These are phyloP conservation scores for Daldinia sp. DNA, from an alignment of 2,329 filamentous ascomycete species.

Conservation along the genomic window DNA sequence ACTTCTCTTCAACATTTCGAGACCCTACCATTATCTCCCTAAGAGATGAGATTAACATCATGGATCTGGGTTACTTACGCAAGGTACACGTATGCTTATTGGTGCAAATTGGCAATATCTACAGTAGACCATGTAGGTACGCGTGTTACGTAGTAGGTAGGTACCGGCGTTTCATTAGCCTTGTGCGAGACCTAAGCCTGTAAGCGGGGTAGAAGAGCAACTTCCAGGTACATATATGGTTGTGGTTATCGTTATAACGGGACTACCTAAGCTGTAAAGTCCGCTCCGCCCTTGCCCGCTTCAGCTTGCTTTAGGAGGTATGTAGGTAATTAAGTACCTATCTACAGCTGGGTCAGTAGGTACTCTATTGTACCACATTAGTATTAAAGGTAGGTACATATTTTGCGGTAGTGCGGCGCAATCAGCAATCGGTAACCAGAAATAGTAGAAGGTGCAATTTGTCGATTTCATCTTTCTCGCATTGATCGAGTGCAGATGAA, in stretches of 20 bases:
- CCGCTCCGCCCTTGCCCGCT: background rate
- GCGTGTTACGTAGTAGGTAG: no score
- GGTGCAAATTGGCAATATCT: background rate
- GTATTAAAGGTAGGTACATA: no score
- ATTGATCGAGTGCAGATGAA: conserved; percentile 24
- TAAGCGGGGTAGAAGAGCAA: background rate
- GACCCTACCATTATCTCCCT: no score
- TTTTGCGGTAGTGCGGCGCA: conserved; percentile 17
- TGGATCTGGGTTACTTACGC: background rate
- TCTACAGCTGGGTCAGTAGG: conserved; percentile 1
- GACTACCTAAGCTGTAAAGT: background rate
- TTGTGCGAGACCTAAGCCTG: background rate
- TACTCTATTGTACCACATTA: background rate
- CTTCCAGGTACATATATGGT: background rate
- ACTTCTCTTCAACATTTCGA: background rate
- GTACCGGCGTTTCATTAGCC: background rate
- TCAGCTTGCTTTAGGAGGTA: background rate
- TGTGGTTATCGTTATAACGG: background rate
- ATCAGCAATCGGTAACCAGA: conserved; percentile 17
- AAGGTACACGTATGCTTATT: background rate
- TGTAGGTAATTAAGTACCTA: background rate
- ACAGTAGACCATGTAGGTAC: background rate
- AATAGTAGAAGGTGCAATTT: conserved; percentile 33
- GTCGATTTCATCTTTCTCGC: conserved; percentile 34
- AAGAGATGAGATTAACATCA: background rate